phyloP scores from a whole-genome alignment of 768 basidiomycete genomes.

The Auricularia cornea region DNA sequence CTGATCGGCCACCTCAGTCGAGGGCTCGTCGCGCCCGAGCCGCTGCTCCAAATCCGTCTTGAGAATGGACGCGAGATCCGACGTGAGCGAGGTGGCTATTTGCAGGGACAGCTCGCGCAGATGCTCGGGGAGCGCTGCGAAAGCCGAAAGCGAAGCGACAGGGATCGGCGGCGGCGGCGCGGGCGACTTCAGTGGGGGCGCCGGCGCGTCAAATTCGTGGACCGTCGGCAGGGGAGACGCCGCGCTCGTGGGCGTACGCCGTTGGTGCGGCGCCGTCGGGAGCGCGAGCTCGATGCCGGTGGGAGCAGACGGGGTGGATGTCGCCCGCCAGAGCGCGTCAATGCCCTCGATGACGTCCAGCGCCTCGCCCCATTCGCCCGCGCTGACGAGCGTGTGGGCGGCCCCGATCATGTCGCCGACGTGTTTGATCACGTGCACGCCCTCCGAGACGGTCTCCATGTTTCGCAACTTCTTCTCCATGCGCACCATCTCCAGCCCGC shows the following conservation, averaged over 20 bases:
- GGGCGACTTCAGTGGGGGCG: constrained; percentile 14
- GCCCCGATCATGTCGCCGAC: constrained; percentile 73
- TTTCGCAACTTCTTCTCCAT: constrained; percentile 54
- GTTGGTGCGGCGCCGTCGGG: constrained; percentile 4
- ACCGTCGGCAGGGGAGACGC: constrained; percentile 30
- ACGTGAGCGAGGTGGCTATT: constrained; percentile 67
- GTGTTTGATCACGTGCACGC: constrained; percentile 54
- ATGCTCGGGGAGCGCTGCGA: constrained; percentile 65
- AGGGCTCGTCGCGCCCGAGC: constrained; percentile 22
- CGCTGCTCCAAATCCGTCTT: constrained; percentile 56
- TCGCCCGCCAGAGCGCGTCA: constrained; percentile 44
- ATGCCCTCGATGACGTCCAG: constrained; percentile 65
- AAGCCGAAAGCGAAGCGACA: constrained; percentile 62
- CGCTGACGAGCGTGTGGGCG: constrained; percentile 63
- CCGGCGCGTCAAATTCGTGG: constrained; percentile 21
- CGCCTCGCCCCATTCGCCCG: constrained; percentile 85
- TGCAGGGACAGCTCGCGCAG: constrained; percentile 64
- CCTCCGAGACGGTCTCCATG: constrained; percentile 50
- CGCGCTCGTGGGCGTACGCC: constrained; percentile 8
- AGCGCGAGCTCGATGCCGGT: constrained; percentile 7
- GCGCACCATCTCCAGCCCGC: constrained; percentile 68
- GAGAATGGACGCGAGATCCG: constrained; percentile 68
- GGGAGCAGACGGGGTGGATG: constrained; percentile 7
- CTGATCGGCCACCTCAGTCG: constrained; percentile 24
- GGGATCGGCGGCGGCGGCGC: constrained; percentile 35